Conservation (phyloP, 2,329 filamentous ascomycete genomes). For the Colletotrichum plurivorum region DNA sequence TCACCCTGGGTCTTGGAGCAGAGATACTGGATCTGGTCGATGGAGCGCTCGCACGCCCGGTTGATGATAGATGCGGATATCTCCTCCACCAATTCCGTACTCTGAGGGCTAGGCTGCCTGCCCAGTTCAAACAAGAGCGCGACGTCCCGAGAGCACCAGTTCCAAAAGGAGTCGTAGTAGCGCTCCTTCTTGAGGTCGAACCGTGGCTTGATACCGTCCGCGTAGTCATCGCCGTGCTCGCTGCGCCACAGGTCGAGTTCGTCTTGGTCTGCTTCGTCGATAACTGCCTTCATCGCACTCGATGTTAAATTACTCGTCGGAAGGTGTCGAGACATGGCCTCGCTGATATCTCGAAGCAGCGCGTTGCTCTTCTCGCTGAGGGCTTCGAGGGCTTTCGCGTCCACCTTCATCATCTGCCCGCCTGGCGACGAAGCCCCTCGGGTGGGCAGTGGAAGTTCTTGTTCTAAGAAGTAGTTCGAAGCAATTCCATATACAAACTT, state of each 20-base stretch:
- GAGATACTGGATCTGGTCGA: slow-evolving; percentile 99
- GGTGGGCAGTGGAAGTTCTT: not conserved
- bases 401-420: slow-evolving; percentile 85
- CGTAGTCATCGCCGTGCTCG: slow-evolving; percentile 97
- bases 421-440: slow-evolving; percentile 58
- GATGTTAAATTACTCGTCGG: slow-evolving; percentile 59
- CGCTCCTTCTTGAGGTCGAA: slow-evolving; percentile 95
- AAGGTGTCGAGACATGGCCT: slow-evolving; percentile 13
- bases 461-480: not conserved
- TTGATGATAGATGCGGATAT: slow-evolving; percentile 99
- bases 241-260: slow-evolving; percentile 95
- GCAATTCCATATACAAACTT: not conserved
- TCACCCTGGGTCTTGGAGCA: slow-evolving; percentile 97
- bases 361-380: slow-evolving; percentile 57
- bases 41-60: slow-evolving; percentile 91
- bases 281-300: too few relatives aligned
- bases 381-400: slow-evolving; percentile 90
- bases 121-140: slow-evolving; percentile 1
- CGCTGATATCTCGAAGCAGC: not conserved
- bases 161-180: slow-evolving; percentile 98
- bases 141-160: slow-evolving; percentile 93
- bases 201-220: slow-evolving; percentile 90
- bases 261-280: slow-evolving; percentile 54
- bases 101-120: not conserved
- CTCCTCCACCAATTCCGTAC: slow-evolving; percentile 49